Conservation (phyloP, 2,329 filamentous ascomycete genomes). For the Penicillium sp. region DNA sequence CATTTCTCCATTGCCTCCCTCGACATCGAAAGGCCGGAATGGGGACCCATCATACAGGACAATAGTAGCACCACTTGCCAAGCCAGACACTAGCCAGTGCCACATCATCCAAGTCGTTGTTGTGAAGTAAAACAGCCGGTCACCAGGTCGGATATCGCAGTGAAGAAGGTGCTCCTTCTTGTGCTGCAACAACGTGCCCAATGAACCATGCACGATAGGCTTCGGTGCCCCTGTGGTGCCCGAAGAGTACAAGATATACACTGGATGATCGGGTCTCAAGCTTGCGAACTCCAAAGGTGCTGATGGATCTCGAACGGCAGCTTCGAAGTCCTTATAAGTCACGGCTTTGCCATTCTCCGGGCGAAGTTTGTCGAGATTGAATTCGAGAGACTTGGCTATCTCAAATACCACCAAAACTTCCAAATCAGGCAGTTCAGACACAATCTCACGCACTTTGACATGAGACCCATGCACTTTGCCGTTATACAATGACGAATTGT, state of each 20-base stretch:
- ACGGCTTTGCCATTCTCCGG: constrained; percentile 39
- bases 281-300: constrained; percentile 66
- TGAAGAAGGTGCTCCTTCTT: constrained; percentile 95
- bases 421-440: constrained; percentile 65
- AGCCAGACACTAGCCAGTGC: constrained; percentile 90
- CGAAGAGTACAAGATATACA: constrained; percentile 91
- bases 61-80: constrained; percentile 79
- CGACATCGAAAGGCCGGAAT: constrained; percentile 66
- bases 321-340: constrained; percentile 48
- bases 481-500: constrained; percentile 88
- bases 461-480: constrained; percentile 82
- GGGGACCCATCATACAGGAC: constrained; percentile 92
- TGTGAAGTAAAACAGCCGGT: constrained; percentile 87
- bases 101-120: constrained; percentile 99
- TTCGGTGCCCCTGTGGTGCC: constrained; percentile 88
- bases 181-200: constrained; percentile 90
- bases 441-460: constrained; percentile 76
- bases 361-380: constrained; percentile 36
- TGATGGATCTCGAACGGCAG: constrained; percentile 39
- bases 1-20: constrained; percentile 65
- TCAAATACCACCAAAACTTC: constrained; percentile 73
- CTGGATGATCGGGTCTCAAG: constrained; percentile 78
- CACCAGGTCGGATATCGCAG: constrained; percentile 71
- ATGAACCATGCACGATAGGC: constrained; percentile 87
- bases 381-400: constrained; percentile 52